Conservation (phyloP, 2,329 filamentous ascomycete species). For the Pseudovirgaria hyperparasitica region DNA sequence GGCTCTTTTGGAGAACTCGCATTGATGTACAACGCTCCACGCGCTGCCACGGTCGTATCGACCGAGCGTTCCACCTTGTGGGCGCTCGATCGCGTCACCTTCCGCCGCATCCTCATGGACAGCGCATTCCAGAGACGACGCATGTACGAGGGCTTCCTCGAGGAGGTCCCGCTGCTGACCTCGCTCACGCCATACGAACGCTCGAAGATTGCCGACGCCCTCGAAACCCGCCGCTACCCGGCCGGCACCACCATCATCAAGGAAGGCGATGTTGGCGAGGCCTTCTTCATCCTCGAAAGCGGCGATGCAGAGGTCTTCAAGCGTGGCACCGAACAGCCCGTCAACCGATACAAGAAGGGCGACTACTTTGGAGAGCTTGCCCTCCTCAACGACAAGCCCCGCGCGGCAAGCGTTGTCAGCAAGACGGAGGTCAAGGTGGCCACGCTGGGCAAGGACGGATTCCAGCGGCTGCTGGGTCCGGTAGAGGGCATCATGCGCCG, state of each 20-base stretch:
- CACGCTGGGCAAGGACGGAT: constrained; percentile 82
- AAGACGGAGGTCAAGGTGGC: constrained; percentile 86
- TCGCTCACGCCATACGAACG: constrained; percentile 84
- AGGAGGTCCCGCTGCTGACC: constrained; percentile 77
- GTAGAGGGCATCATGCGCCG: constrained; percentile 92
- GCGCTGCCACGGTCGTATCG: constrained; percentile 85
- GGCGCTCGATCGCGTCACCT: constrained; percentile 90
- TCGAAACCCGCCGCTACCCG: constrained; percentile 80
- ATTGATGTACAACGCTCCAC: constrained; percentile 96
- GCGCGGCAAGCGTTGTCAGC: constrained; percentile 78
- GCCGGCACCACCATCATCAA: constrained; percentile 72
- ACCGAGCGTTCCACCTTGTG: constrained; percentile 75
- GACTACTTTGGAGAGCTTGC: constrained; percentile 97
- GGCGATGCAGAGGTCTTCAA: constrained; percentile 84
- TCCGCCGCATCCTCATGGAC: constrained; percentile 96
- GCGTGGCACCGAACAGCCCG: constrained; percentile 52
- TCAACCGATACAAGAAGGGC: constrained; percentile 77
- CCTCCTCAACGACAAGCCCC: constrained; percentile 81
- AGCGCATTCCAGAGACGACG: constrained; percentile 89
- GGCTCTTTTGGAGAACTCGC: constrained; percentile 95
- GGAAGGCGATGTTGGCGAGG: constrained; percentile 82
- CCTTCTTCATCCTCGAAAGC: constrained; percentile 81
- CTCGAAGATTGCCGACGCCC: constrained; percentile 91
- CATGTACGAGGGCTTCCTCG: constrained; percentile 94
- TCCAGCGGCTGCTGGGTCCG: constrained; percentile 82